A percentile compares a stretch with the other conserved stretches of the same genome.
Evolutionary conservation across 192 early-diverging fungal species (phyloP).

Genomic region (Umbelopsis isabellina): DNA sequence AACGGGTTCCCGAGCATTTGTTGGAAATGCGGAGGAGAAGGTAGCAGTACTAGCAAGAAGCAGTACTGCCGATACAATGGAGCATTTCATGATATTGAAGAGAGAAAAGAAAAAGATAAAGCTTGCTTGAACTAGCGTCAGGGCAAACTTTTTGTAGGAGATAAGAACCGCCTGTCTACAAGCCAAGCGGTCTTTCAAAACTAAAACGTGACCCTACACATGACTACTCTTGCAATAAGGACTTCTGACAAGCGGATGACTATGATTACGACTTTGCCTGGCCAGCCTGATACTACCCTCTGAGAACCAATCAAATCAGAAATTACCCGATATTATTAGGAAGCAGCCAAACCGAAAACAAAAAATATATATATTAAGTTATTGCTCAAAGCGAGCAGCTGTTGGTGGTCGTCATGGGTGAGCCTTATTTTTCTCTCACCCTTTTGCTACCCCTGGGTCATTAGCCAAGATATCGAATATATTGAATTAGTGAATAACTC

Average conservation of each 20-base stretch:
- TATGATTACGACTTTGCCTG: neutral
- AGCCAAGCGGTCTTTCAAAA: neutral
- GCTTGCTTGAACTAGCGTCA: neutral
- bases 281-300: neutral
- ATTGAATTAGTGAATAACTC: too few species aligned
- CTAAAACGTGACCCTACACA: constrained; percentile 11
- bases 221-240: neutral
- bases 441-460: too few species aligned
- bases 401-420: too few species aligned
- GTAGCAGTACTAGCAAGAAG: constrained; percentile 2
- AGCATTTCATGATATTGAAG: constrained; percentile 18
- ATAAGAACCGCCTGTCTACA: neutral
- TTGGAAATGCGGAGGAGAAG: constrained; percentile 5
- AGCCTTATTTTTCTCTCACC: too few species aligned
- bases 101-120: neutral
- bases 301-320: neutral
- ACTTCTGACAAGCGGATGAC: constrained; percentile 2
- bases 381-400: too few species aligned
- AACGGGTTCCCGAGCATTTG: neutral
- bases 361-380: too few species aligned
- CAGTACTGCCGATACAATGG: constrained; percentile 17
- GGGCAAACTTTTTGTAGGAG: constrained; percentile 6
- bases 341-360: too few species aligned
- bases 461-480: too few species aligned
- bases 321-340: neutral